These are phyloP conservation scores for Chrysosporium queenslandicum DNA, from an alignment of 2,329 filamentous ascomycete species.

Conservation along the genomic window DNA sequence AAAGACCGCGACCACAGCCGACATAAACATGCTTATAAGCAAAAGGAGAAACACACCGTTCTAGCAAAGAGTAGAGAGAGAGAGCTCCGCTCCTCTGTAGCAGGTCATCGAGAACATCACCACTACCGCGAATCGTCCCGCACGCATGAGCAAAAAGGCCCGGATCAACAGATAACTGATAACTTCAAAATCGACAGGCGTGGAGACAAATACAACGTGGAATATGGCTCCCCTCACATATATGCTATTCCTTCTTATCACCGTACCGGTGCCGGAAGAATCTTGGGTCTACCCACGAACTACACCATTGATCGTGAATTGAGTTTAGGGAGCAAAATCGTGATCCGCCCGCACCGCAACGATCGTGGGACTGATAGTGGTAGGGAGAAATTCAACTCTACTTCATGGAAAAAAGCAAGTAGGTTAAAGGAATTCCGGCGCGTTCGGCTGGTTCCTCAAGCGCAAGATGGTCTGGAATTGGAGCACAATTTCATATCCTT, in stretches of 20 bases:
- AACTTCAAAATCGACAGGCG: slow-evolving; percentile 58
- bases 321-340: slow-evolving; percentile 30
- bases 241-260: slow-evolving; percentile 62
- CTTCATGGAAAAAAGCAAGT: slow-evolving; percentile 25
- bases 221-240: slow-evolving; percentile 63
- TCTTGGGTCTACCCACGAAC: slow-evolving; percentile 55
- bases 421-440: slow-evolving; percentile 21
- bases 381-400: slow-evolving; percentile 39
- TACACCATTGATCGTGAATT: slow-evolving; percentile 59
- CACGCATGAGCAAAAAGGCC: not conserved
- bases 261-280: slow-evolving; percentile 55
- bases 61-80: not conserved
- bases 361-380: slow-evolving; percentile 31
- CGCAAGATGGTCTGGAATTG: slow-evolving; percentile 19
- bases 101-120: not conserved
- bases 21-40: slow-evolving; percentile 15
- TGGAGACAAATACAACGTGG: slow-evolving; percentile 65
- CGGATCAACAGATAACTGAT: slow-evolving; percentile 7
- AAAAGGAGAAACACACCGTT: slow-evolving; percentile 7
- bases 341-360: slow-evolving; percentile 25
- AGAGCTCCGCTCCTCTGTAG: not conserved
- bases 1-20: not conserved
- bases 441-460: slow-evolving; percentile 19
- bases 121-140: not conserved
- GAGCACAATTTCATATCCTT: slow-evolving; percentile 29